Base-by-base conservation (phyloP, 352 stramenopile genomes). In the Phytophthora sp. region DNA sequence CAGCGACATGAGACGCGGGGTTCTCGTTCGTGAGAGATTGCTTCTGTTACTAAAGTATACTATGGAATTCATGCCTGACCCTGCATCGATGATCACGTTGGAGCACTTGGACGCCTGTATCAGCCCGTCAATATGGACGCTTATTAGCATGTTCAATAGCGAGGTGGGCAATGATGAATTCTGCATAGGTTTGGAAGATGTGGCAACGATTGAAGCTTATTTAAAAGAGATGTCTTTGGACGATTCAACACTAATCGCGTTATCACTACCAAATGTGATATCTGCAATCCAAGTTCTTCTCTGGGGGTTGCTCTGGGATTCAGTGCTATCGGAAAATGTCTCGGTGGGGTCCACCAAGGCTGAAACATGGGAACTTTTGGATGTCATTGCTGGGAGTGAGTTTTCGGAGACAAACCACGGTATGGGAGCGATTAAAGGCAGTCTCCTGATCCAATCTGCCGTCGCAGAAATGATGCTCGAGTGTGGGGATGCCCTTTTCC, bases 301-400 rank as follows among this genome's bases (percentile, higher is more conserved):
- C 7, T 82, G 74, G 74, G 72, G 56, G 47, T 55, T 80, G 20
- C 47, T 82, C 0, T 82, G 74, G 74, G 53, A 56, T 18, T 53
- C 69, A 20, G 54, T 27, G 24, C 26, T 57, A 3, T 51, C 57
- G 9, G 38, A 18, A 57, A 42, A 39, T 5, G 16, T 46, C 12
- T 61, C 31, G 7, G 24, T 68, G 18, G 57, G 49, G 27, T 57
- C 38, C 12, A 57, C 29, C 8, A 69, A 58, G 23, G n/a, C 44
- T 24, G 62, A 69, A 50, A 45, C 51, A 3, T 74, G 69, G 65
- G 31, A 21, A 15, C 24, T 74, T 33, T 11, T 82, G 26, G 53
- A 78, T 24, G 13, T 0, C 3, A 65, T 75, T 38, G 67, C 72
- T 15, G 11, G 21, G 16, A 24, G 42, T 62, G 41, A 56, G n/a